Evolutionary conservation across 2,329 filamentous ascomycete species (phyloP), one percentile per base, ranked within the genome.

Genomic region (Claviceps digitariae): DNA sequence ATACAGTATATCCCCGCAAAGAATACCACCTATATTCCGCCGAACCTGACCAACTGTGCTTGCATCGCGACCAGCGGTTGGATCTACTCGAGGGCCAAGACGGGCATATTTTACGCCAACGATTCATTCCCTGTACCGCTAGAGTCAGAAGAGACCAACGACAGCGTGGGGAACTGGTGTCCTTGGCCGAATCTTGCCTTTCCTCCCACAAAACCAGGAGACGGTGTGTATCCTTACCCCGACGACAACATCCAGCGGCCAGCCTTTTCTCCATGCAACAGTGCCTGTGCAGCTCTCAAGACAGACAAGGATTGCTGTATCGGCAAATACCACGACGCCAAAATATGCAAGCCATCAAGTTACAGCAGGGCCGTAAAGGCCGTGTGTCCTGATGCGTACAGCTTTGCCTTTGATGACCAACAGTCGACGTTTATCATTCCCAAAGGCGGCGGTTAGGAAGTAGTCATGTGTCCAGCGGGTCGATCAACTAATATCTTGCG

Each of bases 331-430:
- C 74, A 83, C 61, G 75, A 76, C 41, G 77, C 84, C 2, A 72
- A 75, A 25, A 72, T 74, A 49, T 93, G 87, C 70, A 72, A 74
- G 55, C 82, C 84, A 2, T 82, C 82, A 50, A 68, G 78, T 43
- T 93, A 90, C 69, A 82, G 83, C 58, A 78, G 73, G 55, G 73
- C 74, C 12, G 85, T 86, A 52, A 93, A 94, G 71, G 70, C 69
- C 3, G 76, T 91, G 13, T 94, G 88, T 64, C 87, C 88, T 1
- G 88, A 94, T 67, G 87, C 87, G 2, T 94, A 93, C 69, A 88
- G 84, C 62, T 94, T 79, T 65, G 83, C 85, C 50, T 81, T 79
- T 66, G 77, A 81, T 58, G 78, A 82, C 61, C 69, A 72, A 56
- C 70, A 71, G 31, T 79, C 75, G 17, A 83, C 80, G 0, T 84